Percentiles rank a stretch among this genome's conserved stretches.
phyloP scores from a whole-genome alignment of 2,329 filamentous ascomycete species.

The Fusarium decemcellulare region DNA sequence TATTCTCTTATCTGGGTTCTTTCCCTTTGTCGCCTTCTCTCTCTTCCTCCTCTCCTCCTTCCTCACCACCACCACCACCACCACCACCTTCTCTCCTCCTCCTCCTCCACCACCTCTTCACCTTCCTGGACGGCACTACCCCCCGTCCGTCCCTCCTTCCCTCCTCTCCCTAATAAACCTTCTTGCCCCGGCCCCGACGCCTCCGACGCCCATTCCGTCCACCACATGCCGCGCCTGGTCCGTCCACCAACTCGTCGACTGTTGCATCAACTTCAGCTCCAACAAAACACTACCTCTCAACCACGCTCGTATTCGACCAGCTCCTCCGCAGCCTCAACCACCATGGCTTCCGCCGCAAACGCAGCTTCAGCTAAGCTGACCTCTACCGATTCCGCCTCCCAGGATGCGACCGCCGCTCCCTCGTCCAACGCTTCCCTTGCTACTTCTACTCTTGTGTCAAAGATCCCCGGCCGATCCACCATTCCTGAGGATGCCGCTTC shows the following conservation, averaged over 20 bases:
- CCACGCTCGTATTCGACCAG: conserved; percentile 24
- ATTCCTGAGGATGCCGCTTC: conserved; percentile 59
- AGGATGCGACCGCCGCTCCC: conserved; percentile 12
- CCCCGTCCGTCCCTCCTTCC: conserved; percentile 16
- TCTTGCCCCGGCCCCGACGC: conserved; percentile 21
- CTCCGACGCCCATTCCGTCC: conserved; percentile 17
- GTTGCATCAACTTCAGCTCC: conserved; percentile 31
- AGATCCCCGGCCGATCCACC: conserved; percentile 51
- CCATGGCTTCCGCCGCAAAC: conserved; percentile 36
- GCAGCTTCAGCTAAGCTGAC: conserved; percentile 28
- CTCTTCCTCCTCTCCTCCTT: too few relatives aligned
- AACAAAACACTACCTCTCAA: conserved; percentile 18
- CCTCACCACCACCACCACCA: too few relatives aligned
- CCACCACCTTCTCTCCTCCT: not conserved
- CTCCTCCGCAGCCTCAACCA: conserved; percentile 31
- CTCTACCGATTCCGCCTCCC: conserved; percentile 36
- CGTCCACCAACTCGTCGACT: conserved; percentile 37
- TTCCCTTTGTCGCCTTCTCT: not conserved
- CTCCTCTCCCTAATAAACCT: conserved; percentile 19
- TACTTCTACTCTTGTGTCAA: conserved; percentile 50
- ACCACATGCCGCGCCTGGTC: conserved; percentile 44
- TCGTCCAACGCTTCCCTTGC: conserved; percentile 19
- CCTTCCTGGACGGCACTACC: conserved; percentile 7
- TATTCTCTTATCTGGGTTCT: not conserved
- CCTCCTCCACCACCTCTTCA: not conserved